These are phyloP conservation scores for Phaffia australis DNA, from an alignment of 768 basidiomycete genomes.

Conservation along the genomic window DNA sequence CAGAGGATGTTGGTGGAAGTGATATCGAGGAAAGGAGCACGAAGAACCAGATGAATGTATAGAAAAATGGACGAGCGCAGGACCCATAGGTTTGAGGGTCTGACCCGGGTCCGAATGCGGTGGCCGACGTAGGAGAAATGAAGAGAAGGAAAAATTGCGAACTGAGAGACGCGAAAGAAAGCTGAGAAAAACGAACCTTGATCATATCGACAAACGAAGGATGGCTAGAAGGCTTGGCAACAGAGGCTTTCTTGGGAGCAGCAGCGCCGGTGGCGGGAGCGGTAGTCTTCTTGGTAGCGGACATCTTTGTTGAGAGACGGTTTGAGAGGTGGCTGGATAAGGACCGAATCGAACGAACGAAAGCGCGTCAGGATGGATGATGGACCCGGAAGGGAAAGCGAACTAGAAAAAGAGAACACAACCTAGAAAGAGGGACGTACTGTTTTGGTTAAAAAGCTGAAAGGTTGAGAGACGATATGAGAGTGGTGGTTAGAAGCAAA, in stretches of 20 bases:
- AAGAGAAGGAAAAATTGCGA: neutral
- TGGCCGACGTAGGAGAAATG: neutral
- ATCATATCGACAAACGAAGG: slow-evolving; percentile 48
- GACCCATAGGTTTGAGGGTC: neutral
- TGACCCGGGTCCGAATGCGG: slow-evolving; percentile 4
- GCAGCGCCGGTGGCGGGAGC: slow-evolving; percentile 25
- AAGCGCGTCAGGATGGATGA: too few relatives aligned
- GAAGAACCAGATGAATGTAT: neutral
- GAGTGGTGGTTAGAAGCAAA: too few relatives aligned
- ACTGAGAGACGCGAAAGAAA: neutral
- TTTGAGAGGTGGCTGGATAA: neutral
- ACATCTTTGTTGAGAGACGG: slow-evolving; percentile 14
- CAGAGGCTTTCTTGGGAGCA: slow-evolving; percentile 36
- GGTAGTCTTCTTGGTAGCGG: slow-evolving; percentile 27
- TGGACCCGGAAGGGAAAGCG: neutral
- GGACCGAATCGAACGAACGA: too few relatives aligned
- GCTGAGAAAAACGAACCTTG: slow-evolving; percentile 31
- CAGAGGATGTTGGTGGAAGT: neutral
- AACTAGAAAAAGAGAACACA: neutral
- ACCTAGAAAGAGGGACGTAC: neutral
- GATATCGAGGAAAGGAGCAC: slow-evolving; percentile 2
- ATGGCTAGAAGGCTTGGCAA: slow-evolving; percentile 39
- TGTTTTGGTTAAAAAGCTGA: too few relatives aligned
- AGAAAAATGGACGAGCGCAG: neutral
- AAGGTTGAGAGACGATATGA: neutral